A percentile compares a stretch with the other conserved stretches of the same genome.
These are phyloP conservation scores for Tephrocybe sp. DNA, from an alignment of 768 basidiomycete species.

Conservation along the genomic window DNA sequence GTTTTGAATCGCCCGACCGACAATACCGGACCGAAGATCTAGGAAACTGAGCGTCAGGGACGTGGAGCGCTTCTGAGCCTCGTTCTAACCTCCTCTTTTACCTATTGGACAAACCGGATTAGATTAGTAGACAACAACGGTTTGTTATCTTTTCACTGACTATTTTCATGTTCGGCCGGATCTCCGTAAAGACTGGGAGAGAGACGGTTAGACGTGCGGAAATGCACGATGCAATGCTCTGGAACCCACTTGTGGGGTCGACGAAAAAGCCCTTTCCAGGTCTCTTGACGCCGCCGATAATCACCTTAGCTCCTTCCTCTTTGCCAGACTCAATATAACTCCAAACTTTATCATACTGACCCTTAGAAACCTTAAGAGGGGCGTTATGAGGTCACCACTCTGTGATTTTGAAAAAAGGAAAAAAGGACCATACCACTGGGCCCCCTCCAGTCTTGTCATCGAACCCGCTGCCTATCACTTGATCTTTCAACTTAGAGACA, in stretches of 20 bases:
- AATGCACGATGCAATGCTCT: not conserved
- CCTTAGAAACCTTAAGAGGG: conserved; percentile 63
- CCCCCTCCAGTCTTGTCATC: conserved; percentile 74
- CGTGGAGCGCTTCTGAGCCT: not conserved
- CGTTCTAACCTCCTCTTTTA: conserved; percentile 63
- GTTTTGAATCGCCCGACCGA: conserved; percentile 79
- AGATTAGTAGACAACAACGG: not conserved
- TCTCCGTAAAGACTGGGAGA: conserved; percentile 73
- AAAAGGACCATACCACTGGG: conserved; percentile 61
- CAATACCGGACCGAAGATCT: conserved; percentile 96
- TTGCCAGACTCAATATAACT: conserved; percentile 86
- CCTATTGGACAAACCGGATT: conserved; percentile 32
- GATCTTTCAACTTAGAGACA: conserved; percentile 62
- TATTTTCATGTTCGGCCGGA: conserved; percentile 81
- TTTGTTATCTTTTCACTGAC: conserved; percentile 37
- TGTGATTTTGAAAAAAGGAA: conserved; percentile 2
- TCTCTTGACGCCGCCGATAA: conserved; percentile 80
- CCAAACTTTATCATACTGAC: conserved; percentile 85
- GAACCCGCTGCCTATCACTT: conserved; percentile 79
- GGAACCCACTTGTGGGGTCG: conserved; percentile 76
- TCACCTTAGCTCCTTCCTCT: conserved; percentile 73
- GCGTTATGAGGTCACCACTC: not conserved
- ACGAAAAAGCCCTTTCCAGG: conserved; percentile 81
- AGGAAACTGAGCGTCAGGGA: conserved; percentile 5
- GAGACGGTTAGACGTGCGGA: not conserved